Evolutionary conservation across 2,329 filamentous ascomycete species (phyloP), one percentile per base, ranked within the genome.

Genomic region (Stemphylium lycopersici): DNA sequence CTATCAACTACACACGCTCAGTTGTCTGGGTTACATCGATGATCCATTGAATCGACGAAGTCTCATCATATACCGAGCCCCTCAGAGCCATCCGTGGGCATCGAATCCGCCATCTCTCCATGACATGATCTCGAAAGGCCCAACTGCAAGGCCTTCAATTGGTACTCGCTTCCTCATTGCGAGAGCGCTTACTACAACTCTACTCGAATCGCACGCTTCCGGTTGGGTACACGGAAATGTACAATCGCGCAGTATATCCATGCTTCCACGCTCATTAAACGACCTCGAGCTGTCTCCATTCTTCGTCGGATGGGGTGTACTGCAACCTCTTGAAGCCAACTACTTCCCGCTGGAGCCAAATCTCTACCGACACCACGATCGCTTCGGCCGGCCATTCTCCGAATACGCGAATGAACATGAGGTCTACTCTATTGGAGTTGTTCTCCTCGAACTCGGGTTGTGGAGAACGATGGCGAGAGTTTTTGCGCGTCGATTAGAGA

Each of bases 371-470:
- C 82, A 85, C 55, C 80, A 80, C 0, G 56, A 61, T 0, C 75
- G 81, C 0, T 80, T 83, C 56, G 81, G 82, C 0, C 55, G 59
- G 2, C 69, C 75, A 2, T 66, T 73, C 56, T 0, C 84, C 80
- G 57, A 69, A 56, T 3, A 83, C 81, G 76, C 18, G 10, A 49
- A 48, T 11, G 78, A 81, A 47, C 82, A 85, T 60, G 82, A 85
- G 48, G 79, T 85, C 6, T 85, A 85, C 62, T 82, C 80, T 44
- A 73, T 85, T 0, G 82, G 82, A 0, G 80, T 84, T 0, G 81
- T 80, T 33, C 72, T 85, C 0, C 67, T 85, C 0, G 82, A 85
- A 60, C 76, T 84, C 22, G 81, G 80, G 0, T 54, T 84, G 0
- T 83, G 80, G 80, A 53, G 52, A 24, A 56, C 59, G 2, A 56